Conservation (phyloP, 2,329 filamentous ascomycete genomes). For the Cladosporium sp. region DNA sequence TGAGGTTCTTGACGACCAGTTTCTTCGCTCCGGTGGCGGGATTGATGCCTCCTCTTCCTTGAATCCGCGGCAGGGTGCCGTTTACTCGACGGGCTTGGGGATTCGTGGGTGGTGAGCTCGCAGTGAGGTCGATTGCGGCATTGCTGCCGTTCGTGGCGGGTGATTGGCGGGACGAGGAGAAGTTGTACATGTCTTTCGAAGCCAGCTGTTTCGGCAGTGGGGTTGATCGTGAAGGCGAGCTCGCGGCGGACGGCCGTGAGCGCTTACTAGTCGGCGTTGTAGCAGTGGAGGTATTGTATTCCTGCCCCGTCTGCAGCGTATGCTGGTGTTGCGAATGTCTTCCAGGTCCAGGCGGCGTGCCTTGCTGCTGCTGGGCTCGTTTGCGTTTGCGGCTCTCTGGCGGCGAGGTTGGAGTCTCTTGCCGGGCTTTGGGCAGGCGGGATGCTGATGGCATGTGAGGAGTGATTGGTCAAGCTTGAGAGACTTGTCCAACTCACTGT, state of each 20-base stretch:
- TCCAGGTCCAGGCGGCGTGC: slow-evolving; percentile 9
- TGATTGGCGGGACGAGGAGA: slow-evolving; percentile 32
- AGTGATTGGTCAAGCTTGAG: not conserved
- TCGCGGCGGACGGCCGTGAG: slow-evolving; percentile 30
- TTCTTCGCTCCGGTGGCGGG: slow-evolving; percentile 75
- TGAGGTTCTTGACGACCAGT: slow-evolving; percentile 90
- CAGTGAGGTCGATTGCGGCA: slow-evolving; percentile 42
- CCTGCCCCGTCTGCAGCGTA: slow-evolving; percentile 20
- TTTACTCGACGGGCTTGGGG: slow-evolving; percentile 22
- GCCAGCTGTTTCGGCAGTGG: slow-evolving; percentile 21
- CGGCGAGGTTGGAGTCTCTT: slow-evolving; percentile 12
- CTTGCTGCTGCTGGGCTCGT: slow-evolving; percentile 13
- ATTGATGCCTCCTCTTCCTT: slow-evolving; percentile 50
- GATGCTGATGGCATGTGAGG: slow-evolving; percentile 9
- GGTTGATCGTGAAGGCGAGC: slow-evolving; percentile 16
- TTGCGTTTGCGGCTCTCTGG: slow-evolving; percentile 24
- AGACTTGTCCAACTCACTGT: not conserved
- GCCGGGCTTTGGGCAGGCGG: slow-evolving; percentile 3
- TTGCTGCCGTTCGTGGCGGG: slow-evolving; percentile 33
- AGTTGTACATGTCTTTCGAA: slow-evolving; percentile 52
- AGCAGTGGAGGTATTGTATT: slow-evolving; percentile 20
- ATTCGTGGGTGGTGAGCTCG: slow-evolving; percentile 28
- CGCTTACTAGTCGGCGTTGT: slow-evolving; percentile 40
- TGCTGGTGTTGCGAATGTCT: slow-evolving; percentile 17
- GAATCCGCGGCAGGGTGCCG: slow-evolving; percentile 21